Base-by-base conservation (phyloP, 140 eudicot genomes). In the Erigeron philadelphicus region DNA sequence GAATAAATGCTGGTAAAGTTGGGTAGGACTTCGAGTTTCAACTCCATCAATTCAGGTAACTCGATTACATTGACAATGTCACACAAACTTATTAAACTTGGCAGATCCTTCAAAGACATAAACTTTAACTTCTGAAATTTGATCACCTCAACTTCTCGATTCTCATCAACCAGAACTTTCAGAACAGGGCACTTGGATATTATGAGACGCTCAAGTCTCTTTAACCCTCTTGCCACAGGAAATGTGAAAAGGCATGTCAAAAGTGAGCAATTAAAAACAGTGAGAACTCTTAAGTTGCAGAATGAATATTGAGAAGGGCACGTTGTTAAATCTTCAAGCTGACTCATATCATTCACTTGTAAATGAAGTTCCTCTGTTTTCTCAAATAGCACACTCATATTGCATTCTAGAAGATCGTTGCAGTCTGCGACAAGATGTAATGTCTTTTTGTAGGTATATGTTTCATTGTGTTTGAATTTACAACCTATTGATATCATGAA, bases 1-100 rank as follows among this genome's bases (percentile, higher is more conserved):
- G 66, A n/a, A 25, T 53, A 74, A 54, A 74, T 64, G 72, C 72
- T 43, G 0, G 66, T 64, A 54, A 74, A 21, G 49, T 15, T 65
- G 1, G 40, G 25, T 42, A 65, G 67, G 40, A 2, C 9, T 8
- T 0, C 1, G 19, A 64, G 66, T n/a, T 0, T 6, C 48, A 73
- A 9, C 58, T 41, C 66, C 41, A 64, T 7, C 8, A 73, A 6
- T 23, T 54, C 0, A 1, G 72, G 78, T 6, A 73, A 31, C 42
- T 73, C 41, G 2, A 73, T 53, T 21, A 21, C 25, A 21, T 21
- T 21, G 25, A 21, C 25, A 21, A 21, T 21, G 25, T 21, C 25
- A 21, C 25, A 21, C 25, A 21, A 21, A 21, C 15, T 31, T 10
- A 41, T 2, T 40, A 73, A 47, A 5, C 15, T n/a, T 23, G 72